Base-by-base conservation (phyloP, 2,329 filamentous ascomycete genomes). In the Fusarium papillatum region DNA sequence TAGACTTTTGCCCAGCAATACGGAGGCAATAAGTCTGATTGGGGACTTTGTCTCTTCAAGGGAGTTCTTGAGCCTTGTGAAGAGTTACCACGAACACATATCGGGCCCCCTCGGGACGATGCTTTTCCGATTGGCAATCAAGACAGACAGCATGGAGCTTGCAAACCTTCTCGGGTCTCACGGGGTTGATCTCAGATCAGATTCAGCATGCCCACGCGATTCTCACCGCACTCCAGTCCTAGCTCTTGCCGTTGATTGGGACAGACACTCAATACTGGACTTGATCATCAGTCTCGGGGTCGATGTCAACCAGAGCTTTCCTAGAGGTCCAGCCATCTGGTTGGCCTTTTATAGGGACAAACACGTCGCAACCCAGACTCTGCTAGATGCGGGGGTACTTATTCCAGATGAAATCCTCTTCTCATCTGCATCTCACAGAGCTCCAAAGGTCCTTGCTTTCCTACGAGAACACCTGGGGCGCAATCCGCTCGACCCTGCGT, bases 231-330 rank as follows among this genome's bases (percentile, higher is more conserved):
- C 29, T 11, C 31, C 31, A 34, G 31, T 48, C 22, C 16, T 50
- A 4, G 1, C 0, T 16, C 9, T 11, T 29, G 48, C 24, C 2
- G 2, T 29, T 9, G 0, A 0, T 24, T 5, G 41, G 41, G 0
- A 4, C 43, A 46, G n/a, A 24, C n/a, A 46, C 43, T 46, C 43
- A 16, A 46, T 46, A 13, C 16, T 46, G 7, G 4, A 16, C 2
- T 24, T 46, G 0, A 46, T 46, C 43, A 24, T 46, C 13, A 22
- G n/a, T 24, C 41, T 14, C n/a, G n/a, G 13, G 13, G n/a, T 16
- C 13, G n/a, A 46, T 46, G 1, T 46, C n/a, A 46, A 8, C n/a
- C n/a, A 46, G n/a, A n/a, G 8, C 4, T 19, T 3, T 11, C 31
- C 31, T 13, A 2, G 9, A 22, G 10, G 1, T 13, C 10, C 5